Evolutionary conservation across 2,329 filamentous ascomycete genomes (phyloP), one percentile per base, ranked within the genome.

Genomic region (Coniochaeta ligniaria): DNA sequence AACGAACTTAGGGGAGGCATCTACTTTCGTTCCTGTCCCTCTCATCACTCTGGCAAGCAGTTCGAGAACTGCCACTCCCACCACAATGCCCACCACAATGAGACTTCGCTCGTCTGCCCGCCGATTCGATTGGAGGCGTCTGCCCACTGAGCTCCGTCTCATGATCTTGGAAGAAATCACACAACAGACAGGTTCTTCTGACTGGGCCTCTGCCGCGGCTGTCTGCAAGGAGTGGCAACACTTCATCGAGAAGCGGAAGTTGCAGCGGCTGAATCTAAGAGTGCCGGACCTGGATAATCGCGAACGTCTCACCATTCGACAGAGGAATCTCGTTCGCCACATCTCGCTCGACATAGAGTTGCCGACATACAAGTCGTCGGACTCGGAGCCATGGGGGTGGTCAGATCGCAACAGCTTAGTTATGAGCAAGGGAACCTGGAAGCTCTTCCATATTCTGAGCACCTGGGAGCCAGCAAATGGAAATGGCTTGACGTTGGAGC

Each of bases 141-240:
- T 50, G 45, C 45, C 45, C 8, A 22, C 45, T 9, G 45, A 50
- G 17, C 7, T 50, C n/a, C 45, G 45, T 22, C 45, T 50, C 45
- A 50, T 50, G 45, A 50, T 50, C 20, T 50, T 50, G 17, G 45
- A 50, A 16, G 45, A 6, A 3, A 50, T 50, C 45, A 22, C 45
- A 50, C 45, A 50, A 16, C 45, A 50, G 45, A 50, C 7, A 22
- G 3, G n/a, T 31, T 9, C 28, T 9, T 22, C 45, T 33, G 69
- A 70, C 59, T 74, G 70, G 71, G 66, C 68, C 62, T 71, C 68
- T 58, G 63, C 67, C 59, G 70, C 72, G 24, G 68, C 70, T 54
- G 70, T 74, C 9, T 74, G 70, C 66, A 72, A 59, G 66, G 72
- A 74, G 68, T 75, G 71, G 72, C 71, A 72, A 61, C 8, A 57